Evolutionary conservation across 73 alveolate genomes (phyloP).

Genomic region (Paramecium sonneborni): DNA sequence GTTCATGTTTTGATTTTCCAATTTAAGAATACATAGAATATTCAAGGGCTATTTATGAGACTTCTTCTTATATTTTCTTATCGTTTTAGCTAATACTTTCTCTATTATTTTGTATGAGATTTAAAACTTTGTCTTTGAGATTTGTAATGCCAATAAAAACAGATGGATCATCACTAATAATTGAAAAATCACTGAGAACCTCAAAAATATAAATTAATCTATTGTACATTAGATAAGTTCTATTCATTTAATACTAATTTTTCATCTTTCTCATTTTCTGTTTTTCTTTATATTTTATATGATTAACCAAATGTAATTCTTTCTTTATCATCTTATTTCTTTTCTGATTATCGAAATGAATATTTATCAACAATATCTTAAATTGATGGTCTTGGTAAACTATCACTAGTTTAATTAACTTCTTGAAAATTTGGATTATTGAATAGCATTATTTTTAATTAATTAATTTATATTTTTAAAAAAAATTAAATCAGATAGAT

Average conservation of each 20-base stretch:
- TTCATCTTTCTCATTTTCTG: not conserved
- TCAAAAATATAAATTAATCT: not conserved
- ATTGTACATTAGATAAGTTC: not conserved
- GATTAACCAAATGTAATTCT: not conserved
- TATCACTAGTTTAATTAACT: not conserved
- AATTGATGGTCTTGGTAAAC: not conserved
- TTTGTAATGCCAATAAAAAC: not conserved
- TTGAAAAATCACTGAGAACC: not conserved
- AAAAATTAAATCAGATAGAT: not conserved
- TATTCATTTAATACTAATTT: not conserved
- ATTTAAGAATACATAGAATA: not conserved
- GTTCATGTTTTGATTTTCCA: conserved; percentile 25
- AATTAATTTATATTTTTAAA: not conserved
- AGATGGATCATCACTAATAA: not conserved
- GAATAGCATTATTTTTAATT: not conserved
- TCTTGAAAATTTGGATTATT: conserved; percentile 12
- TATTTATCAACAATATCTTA: not conserved
- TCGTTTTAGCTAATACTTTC: not conserved
- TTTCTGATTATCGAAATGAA: not conserved
- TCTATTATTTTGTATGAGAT: not conserved
- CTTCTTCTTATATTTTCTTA: not conserved
- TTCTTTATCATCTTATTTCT: not conserved
- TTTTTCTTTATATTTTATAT: not conserved
- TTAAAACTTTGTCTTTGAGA: not conserved
- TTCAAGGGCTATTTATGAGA: not conserved